phyloP scores from a whole-genome alignment of 768 basidiomycete species.

The Hortiboletus campestris region DNA sequence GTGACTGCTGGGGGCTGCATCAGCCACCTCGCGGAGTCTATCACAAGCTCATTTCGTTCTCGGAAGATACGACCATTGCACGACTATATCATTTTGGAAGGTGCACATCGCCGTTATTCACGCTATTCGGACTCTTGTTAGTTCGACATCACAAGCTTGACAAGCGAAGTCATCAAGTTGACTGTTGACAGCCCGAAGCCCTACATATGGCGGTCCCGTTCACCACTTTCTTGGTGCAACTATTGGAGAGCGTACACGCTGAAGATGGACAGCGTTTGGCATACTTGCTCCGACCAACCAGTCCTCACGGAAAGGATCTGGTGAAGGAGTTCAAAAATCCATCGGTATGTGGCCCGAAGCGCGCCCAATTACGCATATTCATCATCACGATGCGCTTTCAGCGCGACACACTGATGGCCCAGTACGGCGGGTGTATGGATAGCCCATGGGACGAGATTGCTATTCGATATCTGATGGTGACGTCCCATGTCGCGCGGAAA shows the following conservation, averaged over 20 bases:
- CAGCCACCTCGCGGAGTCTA: no score
- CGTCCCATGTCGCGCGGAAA: slow-evolving; percentile 66
- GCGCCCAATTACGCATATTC: background rate
- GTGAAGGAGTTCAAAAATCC: slow-evolving; percentile 69
- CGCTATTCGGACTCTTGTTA: background rate
- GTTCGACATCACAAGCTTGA: background rate
- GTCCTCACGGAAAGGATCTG: slow-evolving; percentile 72
- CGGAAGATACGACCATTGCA: background rate
- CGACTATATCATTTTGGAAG: background rate
- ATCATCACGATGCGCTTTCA: slow-evolving; percentile 37
- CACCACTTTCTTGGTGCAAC: slow-evolving; percentile 54
- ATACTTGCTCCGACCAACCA: slow-evolving; percentile 72
- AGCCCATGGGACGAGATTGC: slow-evolving; percentile 86
- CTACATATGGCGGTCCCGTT: slow-evolving; percentile 45
- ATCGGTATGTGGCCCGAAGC: slow-evolving; percentile 35
- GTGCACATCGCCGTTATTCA: background rate
- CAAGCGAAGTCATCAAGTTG: background rate
- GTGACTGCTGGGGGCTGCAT: no score
- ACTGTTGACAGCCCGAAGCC: background rate
- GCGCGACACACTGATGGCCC: slow-evolving; percentile 19
- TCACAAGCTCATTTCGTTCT: background rate
- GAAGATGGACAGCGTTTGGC: slow-evolving; percentile 72
- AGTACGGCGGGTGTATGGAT: slow-evolving; percentile 59
- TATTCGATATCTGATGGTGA: slow-evolving; percentile 76
- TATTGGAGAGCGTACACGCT: slow-evolving; percentile 57